A percentile compares a stretch with the other conserved stretches of the same genome.
Conservation (phyloP, 2,329 filamentous ascomycete species). For the Sarocladiaceae sp. region DNA sequence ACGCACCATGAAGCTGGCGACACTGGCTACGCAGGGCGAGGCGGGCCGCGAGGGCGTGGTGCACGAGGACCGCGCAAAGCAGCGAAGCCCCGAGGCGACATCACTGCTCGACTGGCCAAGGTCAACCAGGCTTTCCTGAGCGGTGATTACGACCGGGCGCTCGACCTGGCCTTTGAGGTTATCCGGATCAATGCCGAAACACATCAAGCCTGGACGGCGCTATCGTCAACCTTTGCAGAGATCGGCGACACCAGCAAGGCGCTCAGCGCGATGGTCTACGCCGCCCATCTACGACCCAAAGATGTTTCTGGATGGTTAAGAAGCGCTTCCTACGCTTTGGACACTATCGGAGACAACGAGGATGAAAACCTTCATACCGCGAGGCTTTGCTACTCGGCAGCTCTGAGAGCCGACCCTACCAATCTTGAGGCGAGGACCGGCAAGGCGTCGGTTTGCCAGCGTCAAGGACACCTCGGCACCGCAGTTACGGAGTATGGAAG, state of each 20-base stretch:
- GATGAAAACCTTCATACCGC: slow-evolving; percentile 45
- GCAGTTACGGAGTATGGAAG: slow-evolving; percentile 52
- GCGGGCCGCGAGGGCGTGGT: slow-evolving; percentile 20
- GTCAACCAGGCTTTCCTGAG: slow-evolving; percentile 64
- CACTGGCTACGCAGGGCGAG: slow-evolving; percentile 15
- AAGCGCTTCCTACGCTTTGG: slow-evolving; percentile 51
- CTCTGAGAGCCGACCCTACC: slow-evolving; percentile 50
- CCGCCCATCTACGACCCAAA: slow-evolving; percentile 57
- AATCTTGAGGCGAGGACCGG: slow-evolving; percentile 53
- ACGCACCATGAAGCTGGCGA: slow-evolving; percentile 25
- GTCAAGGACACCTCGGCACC: slow-evolving; percentile 45
- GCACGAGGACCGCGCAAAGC: slow-evolving; percentile 48
- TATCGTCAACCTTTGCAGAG: slow-evolving; percentile 56
- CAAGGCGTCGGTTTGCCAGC: slow-evolving; percentile 52
- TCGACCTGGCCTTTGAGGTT: slow-evolving; percentile 53
- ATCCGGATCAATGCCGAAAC: slow-evolving; percentile 64
- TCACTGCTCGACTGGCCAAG: slow-evolving; percentile 59
- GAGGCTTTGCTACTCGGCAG: slow-evolving; percentile 52
- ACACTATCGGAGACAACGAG: slow-evolving; percentile 41
- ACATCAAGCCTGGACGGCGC: slow-evolving; percentile 56
- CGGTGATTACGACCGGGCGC: slow-evolving; percentile 52
- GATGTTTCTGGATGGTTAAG: slow-evolving; percentile 53
- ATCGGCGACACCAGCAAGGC: slow-evolving; percentile 51
- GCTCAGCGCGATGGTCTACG: slow-evolving; percentile 53
- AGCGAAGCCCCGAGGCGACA: slow-evolving; percentile 63